Base-by-base conservation (phyloP, 177 flowering plant genomes). In the Vitis hybrid region DNA sequence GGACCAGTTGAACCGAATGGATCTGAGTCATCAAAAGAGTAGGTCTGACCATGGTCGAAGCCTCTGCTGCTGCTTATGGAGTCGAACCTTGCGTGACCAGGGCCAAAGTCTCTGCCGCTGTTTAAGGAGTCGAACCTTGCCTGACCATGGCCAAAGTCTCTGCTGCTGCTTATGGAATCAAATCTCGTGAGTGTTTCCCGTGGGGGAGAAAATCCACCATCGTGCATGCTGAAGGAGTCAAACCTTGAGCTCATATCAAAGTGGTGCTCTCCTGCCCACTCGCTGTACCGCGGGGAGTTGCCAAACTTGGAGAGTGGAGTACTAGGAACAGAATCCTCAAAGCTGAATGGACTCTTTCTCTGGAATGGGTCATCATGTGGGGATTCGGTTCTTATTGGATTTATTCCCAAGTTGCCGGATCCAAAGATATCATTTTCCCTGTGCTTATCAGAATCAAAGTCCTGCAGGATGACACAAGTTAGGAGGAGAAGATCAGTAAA, bases 291-390 rank as follows among this genome's bases (percentile, higher is more conserved):
- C 1, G 91, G 86, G 58, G 95, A 89, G 74, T 81, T 82, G 18
- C 85, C 85, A 56, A 83, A 86, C 54, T 80, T 89, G 68, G 87
- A 92, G 13, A 74, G 74, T 52, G 97, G 98, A 50, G 92, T 84
- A 60, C 85, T 71, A 11, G 98, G 92, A 56, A 88, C 90, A 64
- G 97, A 93, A 68, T 93, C 97, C 15, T 80, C 97, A 75, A 89
- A 92, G 9, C 30, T 65, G 66, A 88, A 90, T 60, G 84, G 81
- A 64, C 85, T 86, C 70, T 76, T 91, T 73, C 75, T 87, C 69
- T 71, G 84, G 66, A 74, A 86, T 56, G 66, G 54, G 67, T 72
- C 75, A 15, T 81, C 86, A 3, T 79, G 70, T 48, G 91, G 89
- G 11, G 99, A 89, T 7, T 74, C 91, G 2, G 86, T 85, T 80